Percentiles rank a stretch among this genome's conserved stretches.
phyloP scores from a whole-genome alignment of 1,284 basidiomycete genomes.

The Microbotryomycetes sp. region DNA sequence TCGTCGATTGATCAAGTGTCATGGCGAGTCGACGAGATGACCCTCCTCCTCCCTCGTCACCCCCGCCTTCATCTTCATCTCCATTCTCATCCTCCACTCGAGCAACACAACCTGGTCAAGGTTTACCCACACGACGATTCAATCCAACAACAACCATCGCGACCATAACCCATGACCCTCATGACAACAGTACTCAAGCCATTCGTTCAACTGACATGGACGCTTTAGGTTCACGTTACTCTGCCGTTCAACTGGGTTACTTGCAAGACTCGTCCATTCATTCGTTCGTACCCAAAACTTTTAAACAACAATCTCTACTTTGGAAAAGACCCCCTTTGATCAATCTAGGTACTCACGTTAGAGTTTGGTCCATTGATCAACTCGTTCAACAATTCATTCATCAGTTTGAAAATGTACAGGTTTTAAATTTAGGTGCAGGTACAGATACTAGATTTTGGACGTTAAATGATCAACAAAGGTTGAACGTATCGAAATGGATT shows the following conservation, averaged over 20 bases:
- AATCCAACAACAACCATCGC: no score
- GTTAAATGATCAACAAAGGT: constrained; percentile 60
- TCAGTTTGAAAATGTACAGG: constrained; percentile 53
- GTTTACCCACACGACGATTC: no score
- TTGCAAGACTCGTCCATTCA: constrained; percentile 64
- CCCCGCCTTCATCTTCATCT: no score
- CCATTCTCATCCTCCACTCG: no score
- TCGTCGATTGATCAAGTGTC: no score
- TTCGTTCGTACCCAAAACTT: constrained; percentile 59
- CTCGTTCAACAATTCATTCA: constrained; percentile 67
- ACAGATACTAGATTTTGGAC: constrained; percentile 93
- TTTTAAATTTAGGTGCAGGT: constrained; percentile 83
- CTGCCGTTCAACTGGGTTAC: constrained; percentile 69
- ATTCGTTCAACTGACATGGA: constrained; percentile 66
- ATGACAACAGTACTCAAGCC: no score
- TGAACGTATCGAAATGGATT: constrained; percentile 52
- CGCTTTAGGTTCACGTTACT: constrained; percentile 68
- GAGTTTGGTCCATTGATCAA: constrained; percentile 70
- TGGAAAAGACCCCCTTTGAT: constrained; percentile 60
- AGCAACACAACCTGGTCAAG: no score
- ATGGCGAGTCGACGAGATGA: no score
- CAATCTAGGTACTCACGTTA: constrained; percentile 87
- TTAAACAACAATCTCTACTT: constrained; percentile 46
- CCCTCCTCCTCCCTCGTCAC: no score
- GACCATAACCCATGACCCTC: no score